Evolutionary conservation across 768 basidiomycete species (phyloP), one percentile per base, ranked within the genome.

Genomic region (Chlorophyllum brunneum): DNA sequence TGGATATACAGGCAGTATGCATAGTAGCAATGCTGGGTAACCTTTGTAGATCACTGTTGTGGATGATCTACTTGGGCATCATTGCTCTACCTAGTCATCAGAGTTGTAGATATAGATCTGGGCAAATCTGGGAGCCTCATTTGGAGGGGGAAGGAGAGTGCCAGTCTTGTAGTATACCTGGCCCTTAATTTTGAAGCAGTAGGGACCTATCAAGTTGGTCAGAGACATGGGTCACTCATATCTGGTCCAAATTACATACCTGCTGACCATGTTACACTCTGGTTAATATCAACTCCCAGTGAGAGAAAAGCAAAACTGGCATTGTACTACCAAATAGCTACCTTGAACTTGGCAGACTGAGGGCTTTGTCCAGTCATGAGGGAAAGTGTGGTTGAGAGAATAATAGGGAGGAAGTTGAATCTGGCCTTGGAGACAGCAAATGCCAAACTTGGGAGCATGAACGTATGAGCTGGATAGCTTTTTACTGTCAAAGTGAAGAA

Each of bases 41-140:
- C 22, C 16, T 40, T 10, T 13, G 11, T 3, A 31, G 30, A 5
- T 13, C 9, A 2, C 30, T 31, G 16, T 78, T 74, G 9, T 23
- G 58, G 59, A 76, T 77, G 79, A 2, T 57, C n/a, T n/a, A n/a
- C n/a, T 49, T 24, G 10, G 5, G 23, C 34, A 6, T 70, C 70
- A 63, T 79, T 76, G 3, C 4, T 34, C 20, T 1, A 59, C 31
- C 6, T 58, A 52, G 7, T 48, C 46, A 20, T 45, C 22, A 33
- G 54, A 48, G 38, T 61, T 54, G 31, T 50, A 42, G 18, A 61
- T 47, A 33, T 56, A 61, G 22, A 61, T 51, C 50, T 61, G 60
- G 10, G 56, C 48, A 54, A 50, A 61, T 2, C 18, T 9, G 7
- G 58, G 60, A 16, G 15, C n/a, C 16, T 18, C 10, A 10, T 49